Evolutionary conservation across 2,329 filamentous ascomycete species (phyloP).

Genomic region (Massarina eburnea): DNA sequence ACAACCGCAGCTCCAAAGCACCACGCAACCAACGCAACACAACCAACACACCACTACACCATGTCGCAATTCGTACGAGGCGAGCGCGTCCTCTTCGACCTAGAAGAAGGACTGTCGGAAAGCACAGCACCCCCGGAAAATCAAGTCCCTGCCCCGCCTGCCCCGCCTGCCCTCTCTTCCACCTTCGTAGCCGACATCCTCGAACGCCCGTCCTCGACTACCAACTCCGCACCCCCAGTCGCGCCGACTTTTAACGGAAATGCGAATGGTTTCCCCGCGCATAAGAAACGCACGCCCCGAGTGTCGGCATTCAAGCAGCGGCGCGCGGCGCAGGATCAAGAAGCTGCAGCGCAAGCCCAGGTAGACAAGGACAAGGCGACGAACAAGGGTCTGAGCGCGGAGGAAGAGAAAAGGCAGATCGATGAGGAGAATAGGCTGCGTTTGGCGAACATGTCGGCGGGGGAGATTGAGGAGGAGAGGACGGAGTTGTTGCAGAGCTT

Average conservation of each 20-base stretch:
- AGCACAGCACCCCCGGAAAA: constrained; percentile 34
- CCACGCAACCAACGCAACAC: not conserved
- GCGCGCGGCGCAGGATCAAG: constrained; percentile 43
- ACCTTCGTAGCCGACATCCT: constrained; percentile 72
- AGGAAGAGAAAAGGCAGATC: constrained; percentile 70
- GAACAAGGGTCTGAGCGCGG: constrained; percentile 21
- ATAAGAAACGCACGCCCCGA: constrained; percentile 70
- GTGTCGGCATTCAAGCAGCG: constrained; percentile 80
- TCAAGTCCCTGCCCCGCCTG: constrained; percentile 14
- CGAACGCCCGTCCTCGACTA: constrained; percentile 65
- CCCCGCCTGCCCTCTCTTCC: constrained; percentile 20
- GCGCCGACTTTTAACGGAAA: constrained; percentile 61
- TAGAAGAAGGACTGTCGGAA: constrained; percentile 52
- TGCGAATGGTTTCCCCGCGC: constrained; percentile 79
- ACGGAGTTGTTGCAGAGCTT: constrained; percentile 78
- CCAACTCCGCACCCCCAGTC: constrained; percentile 63
- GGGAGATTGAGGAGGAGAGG: constrained; percentile 79
- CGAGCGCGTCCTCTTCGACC: constrained; percentile 62
- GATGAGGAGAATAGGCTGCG: constrained; percentile 77
- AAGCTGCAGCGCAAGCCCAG: constrained; percentile 12
- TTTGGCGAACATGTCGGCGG: constrained; percentile 74
- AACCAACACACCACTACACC: constrained; percentile 8
- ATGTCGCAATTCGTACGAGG: constrained; percentile 55
- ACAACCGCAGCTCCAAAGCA: not conserved
- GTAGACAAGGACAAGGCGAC: constrained; percentile 16